Percentiles rank a stretch among this genome's conserved stretches.
phyloP scores from a whole-genome alignment of 805 yeast species.

The Teunomyces atbi region DNA sequence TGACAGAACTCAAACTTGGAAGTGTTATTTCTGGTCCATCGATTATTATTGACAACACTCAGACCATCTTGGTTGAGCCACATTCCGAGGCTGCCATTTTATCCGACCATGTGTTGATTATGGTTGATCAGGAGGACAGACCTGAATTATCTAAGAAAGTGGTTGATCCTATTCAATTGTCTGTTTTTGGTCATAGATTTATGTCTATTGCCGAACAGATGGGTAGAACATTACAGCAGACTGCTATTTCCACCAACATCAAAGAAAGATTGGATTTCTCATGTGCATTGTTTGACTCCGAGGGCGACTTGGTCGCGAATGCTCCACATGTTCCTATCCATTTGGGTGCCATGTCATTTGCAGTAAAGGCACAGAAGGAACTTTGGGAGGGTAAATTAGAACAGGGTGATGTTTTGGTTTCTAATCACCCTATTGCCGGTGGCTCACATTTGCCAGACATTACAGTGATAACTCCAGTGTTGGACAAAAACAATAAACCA shows the following conservation, averaged over 20 bases:
- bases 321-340: slow-evolving; percentile 49
- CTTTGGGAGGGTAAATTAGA: slow-evolving; percentile 39
- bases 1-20: slow-evolving; percentile 23
- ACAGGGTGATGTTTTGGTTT: slow-evolving; percentile 43
- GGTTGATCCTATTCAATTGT: slow-evolving; percentile 39
- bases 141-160: slow-evolving; percentile 22
- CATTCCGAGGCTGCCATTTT: slow-evolving; percentile 28
- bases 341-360: slow-evolving; percentile 48
- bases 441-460: slow-evolving; percentile 53
- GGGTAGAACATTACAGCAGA: slow-evolving; percentile 46
- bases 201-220: slow-evolving; percentile 67
- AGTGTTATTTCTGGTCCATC: slow-evolving; percentile 27
- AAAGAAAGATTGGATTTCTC: slow-evolving; percentile 46
- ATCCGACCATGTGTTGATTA: slow-evolving; percentile 22
- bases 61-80: slow-evolving; percentile 33
- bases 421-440: slow-evolving; percentile 44
- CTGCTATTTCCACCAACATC: slow-evolving; percentile 45
- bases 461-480: slow-evolving; percentile 89
- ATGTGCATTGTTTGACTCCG: slow-evolving; percentile 42
- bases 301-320: slow-evolving; percentile 46
- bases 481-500: slow-evolving; percentile 47
- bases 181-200: slow-evolving; percentile 41
- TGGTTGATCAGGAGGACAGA: slow-evolving; percentile 18
- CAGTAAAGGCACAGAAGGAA: slow-evolving; percentile 41
- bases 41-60: slow-evolving; percentile 32